These are phyloP conservation scores for Populus ilicifolia DNA, from an alignment of 345 rosid species.

Conservation along the genomic window DNA sequence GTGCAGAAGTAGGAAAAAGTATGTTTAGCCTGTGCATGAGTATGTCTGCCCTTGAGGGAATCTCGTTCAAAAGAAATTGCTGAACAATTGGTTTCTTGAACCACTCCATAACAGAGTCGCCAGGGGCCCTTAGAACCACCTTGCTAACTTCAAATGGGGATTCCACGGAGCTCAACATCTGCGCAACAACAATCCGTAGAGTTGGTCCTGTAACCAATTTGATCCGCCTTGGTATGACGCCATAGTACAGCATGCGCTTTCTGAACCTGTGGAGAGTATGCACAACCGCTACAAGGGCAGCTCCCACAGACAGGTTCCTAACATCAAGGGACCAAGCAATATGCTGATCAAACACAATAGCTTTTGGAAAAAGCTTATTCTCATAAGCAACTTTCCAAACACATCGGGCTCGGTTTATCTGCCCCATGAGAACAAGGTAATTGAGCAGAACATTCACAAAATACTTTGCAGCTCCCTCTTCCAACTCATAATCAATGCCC, in stretches of 20 bases:
- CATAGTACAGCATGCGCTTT: slow-evolving; percentile 90
- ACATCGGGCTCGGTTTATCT: slow-evolving; percentile 89
- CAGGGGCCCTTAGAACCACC: slow-evolving; percentile 88
- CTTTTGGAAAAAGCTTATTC: slow-evolving; percentile 95
- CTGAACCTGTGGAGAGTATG: slow-evolving; percentile 96
- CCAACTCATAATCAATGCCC: slow-evolving; percentile 84
- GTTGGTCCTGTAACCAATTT: slow-evolving; percentile 97
- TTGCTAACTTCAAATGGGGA: slow-evolving; percentile 94
- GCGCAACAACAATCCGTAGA: slow-evolving; percentile 82
- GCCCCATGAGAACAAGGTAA: slow-evolving; percentile 95
- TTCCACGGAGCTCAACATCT: slow-evolving; percentile 88
- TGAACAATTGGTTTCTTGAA: slow-evolving; percentile 95
- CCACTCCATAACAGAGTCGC: slow-evolving; percentile 93
- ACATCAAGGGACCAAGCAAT: slow-evolving; percentile 98
- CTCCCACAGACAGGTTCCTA: slow-evolving; percentile 90
- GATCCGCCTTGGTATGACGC: slow-evolving; percentile 87
- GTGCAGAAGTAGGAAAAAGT: slow-evolving; percentile 87
- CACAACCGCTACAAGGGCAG: slow-evolving; percentile 89
- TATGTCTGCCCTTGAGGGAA: slow-evolving; percentile 80
- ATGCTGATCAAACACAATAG: slow-evolving; percentile 93
- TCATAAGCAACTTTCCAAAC: slow-evolving; percentile 97
- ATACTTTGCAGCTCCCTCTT: slow-evolving; percentile 91
- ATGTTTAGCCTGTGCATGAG: slow-evolving; percentile 91
- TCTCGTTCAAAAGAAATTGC: slow-evolving; percentile 89
- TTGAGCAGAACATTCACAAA: slow-evolving; percentile 91